phyloP scores from a whole-genome alignment of 202 grass and related monocot genomes.

The Saccharum hybrid region DNA sequence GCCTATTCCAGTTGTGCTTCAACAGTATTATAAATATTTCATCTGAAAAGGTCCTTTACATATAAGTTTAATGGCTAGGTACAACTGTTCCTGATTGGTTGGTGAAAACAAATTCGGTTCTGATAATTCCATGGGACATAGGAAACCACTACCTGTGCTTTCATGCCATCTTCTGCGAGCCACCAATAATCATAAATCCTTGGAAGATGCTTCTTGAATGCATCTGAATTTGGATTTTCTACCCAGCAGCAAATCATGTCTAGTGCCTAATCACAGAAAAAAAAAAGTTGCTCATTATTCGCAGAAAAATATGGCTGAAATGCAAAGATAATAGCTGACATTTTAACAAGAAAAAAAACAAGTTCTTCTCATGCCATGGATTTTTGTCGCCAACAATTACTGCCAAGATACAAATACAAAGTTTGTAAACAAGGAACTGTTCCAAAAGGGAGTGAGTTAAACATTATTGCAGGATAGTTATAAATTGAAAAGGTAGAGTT shows the following conservation, averaged over 20 bases:
- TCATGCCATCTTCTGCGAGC: constrained; percentile 29
- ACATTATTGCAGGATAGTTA: no score
- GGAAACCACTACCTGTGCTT: background rate
- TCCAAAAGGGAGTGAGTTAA: background rate
- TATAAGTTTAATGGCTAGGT: background rate
- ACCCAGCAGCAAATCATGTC: constrained; percentile 12
- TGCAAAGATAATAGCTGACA: background rate
- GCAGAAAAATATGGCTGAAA: background rate
- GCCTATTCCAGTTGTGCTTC: background rate
- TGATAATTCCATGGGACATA: background rate
- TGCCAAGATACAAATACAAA: background rate
- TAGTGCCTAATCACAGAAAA: background rate
- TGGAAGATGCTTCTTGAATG: constrained; percentile 11
- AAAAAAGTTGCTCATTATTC: background rate
- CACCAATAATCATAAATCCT: background rate
- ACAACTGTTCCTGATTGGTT: background rate
- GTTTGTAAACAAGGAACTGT: constrained; percentile 6
- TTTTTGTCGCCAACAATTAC: background rate
- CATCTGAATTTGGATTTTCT: constrained; percentile 23
- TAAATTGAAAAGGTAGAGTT: no score
- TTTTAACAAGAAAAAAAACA: background rate
- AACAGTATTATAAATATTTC: background rate
- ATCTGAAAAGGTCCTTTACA: no score
- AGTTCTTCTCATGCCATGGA: background rate
- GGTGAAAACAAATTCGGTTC: background rate